Evolutionary conservation across 2,329 filamentous ascomycete genomes (phyloP), one percentile per base, ranked within the genome.

Genomic region (Aspergillus japonicus): DNA sequence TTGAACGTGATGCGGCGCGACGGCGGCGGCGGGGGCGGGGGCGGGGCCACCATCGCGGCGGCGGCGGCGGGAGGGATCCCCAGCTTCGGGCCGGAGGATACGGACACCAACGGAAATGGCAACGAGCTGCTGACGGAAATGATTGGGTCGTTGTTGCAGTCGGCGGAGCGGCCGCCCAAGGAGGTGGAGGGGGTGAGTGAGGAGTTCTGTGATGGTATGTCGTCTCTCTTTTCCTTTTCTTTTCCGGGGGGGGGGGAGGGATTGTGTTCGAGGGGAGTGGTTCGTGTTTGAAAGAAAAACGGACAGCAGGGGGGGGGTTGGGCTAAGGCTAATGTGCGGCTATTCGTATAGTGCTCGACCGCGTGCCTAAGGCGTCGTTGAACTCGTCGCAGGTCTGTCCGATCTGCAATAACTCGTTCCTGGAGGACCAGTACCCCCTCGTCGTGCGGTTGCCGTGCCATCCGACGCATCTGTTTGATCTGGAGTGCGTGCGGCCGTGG

Each of bases 401-500:
- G 0, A 87, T 88, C 50, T 88, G 85, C 72, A 80, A 79, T 54
- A 85, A 85, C 63, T 78, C 83, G 3, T 87, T 87, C 65, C 72
- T 87, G 5, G 84, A 87, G n/a, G 85, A 87, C 64, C 64, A 81
- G 49, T 86, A 87, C 65, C 86, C 86, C n/a, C 81, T 89, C 19
- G 83, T 88, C 39, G 85, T 89, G 50, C 79, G 81, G 29, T 71
- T 89, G 33, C 84, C 86, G 10, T 89, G 86, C 64, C 84, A 88
- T 69, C 77, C 82, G 16, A 82, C 82, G 42, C 86, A 89, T 70
- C 68, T 85, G 21, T 88, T 88, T 72, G 86, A 89, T 73, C 71
- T 88, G 26, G 86, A 88, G 66, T 89, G 86, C 71, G 85, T 89
- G 62, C 75, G 81, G 59, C 86, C 86, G 0, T 89, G 86, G 86